Evolutionary conservation across 2,329 filamentous ascomycete species (phyloP), one percentile per base, ranked within the genome.

Genomic region (Monilinia laxa): DNA sequence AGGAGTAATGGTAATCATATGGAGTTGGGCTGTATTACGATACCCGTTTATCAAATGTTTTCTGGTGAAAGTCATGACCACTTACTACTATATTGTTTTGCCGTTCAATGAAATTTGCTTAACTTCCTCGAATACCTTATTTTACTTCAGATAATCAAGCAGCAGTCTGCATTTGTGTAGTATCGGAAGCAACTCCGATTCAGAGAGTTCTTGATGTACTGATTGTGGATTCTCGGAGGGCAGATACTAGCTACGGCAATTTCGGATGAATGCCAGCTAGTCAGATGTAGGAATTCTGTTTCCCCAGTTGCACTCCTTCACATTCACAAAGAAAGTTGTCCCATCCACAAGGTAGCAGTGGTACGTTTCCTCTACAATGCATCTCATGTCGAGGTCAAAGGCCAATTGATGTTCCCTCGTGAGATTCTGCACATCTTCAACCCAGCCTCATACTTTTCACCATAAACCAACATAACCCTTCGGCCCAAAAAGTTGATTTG

Each of bases 1-100:
- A 87, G 64, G 70, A 72, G 55, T 73, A 66, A 68, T 38, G 49
- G 28, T 28, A 65, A 53, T 62, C 49, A 31, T 65, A 42, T 53
- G 64, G 64, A 65, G 64, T 65, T 62, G 25, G 56, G 56, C 35
- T 62, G 23, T 42, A 42, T 62, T 62, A 23, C 35, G 64, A 65
- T 65, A 65, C 64, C 64, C 64, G 35, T 65, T 65, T 62, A 42
- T 60, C 49, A 65, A 62, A 65, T 25, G 62, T 45, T n/a, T 42
- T 62, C 28, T 20, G 14, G 64, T 53, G 38, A 62, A 60, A 62
- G 3, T 18, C 31, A 58, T 47, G n/a, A 38, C 7, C 51, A 51
- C 49, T 51, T 35, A 38, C 31, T 62, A 16, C 31, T 51, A 7
- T 12, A 38, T 18, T 20, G 14, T 51, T 62, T 51, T 25, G 11